Percentiles rank a stretch among this genome's conserved stretches.
Evolutionary conservation across 371 early-diverging fungal genomes (phyloP).

Genomic region (Mortierella sp.): DNA sequence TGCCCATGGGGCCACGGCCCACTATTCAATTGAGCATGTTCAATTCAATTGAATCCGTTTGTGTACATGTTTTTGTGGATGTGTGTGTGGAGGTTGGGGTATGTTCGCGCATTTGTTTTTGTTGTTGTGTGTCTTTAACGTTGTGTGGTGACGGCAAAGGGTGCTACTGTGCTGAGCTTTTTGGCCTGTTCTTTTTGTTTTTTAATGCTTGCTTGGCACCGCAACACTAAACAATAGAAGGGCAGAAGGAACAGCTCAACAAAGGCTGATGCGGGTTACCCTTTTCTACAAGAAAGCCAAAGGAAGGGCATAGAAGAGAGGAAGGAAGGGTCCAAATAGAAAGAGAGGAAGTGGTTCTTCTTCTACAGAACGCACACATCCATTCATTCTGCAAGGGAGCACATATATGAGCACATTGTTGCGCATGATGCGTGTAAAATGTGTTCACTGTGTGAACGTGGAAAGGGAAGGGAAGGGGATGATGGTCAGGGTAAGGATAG

Average conservation of each 20-base stretch:
- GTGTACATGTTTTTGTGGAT: background rate
- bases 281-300: background rate
- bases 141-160: background rate
- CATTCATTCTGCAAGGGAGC: background rate
- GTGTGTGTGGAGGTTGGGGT: background rate
- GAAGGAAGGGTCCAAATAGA: background rate
- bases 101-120: background rate
- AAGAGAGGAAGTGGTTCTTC: background rate
- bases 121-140: background rate
- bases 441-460: background rate
- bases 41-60: constrained; percentile 1
- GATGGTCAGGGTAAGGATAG: background rate
- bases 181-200: background rate
- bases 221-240: background rate
- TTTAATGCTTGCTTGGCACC: background rate
- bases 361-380: no score
- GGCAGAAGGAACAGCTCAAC: background rate
- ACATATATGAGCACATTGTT: background rate
- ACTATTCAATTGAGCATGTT: background rate
- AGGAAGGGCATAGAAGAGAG: background rate
- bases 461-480: background rate
- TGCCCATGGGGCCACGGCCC: background rate
- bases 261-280: background rate
- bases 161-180: background rate
- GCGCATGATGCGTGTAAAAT: background rate